Conservation (phyloP, 257 asterid genomes). For the Solanum chilense region DNA sequence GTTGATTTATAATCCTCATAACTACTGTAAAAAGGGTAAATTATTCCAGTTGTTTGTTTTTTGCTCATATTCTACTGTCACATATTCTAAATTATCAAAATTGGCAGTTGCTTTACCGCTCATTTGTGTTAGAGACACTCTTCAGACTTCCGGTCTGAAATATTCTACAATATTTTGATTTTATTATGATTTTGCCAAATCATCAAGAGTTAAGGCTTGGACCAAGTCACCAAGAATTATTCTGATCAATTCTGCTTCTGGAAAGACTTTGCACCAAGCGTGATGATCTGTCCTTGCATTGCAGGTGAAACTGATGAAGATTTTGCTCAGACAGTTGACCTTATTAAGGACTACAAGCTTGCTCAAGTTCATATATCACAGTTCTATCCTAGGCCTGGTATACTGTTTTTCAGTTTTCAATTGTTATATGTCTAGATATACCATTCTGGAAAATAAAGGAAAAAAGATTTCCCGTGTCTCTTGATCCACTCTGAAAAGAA, state of each 20-base stretch:
- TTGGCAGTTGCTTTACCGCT: not conserved
- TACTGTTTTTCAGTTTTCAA: conserved; percentile 1
- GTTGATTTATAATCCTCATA: not conserved
- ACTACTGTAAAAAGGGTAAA: not conserved
- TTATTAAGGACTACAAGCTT: conserved; percentile 67
- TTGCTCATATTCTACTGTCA: not conserved
- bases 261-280: not conserved
- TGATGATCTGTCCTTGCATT: not conserved
- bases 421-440: not conserved
- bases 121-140: not conserved
- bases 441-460: not conserved
- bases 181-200: not conserved
- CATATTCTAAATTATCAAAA: not conserved
- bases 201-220: not conserved
- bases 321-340: conserved; percentile 67
- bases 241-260: not conserved
- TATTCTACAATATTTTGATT: not conserved
- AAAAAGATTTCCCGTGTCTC: not conserved
- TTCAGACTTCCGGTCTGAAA: not conserved
- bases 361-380: conserved; percentile 95
- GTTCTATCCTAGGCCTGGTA: conserved; percentile 92
- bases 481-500: not conserved
- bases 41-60: not conserved
- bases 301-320: conserved; percentile 95
- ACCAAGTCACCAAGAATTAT: not conserved